Conservation (phyloP, 2,329 filamentous ascomycete species). For the Neofusicoccum ribis region DNA sequence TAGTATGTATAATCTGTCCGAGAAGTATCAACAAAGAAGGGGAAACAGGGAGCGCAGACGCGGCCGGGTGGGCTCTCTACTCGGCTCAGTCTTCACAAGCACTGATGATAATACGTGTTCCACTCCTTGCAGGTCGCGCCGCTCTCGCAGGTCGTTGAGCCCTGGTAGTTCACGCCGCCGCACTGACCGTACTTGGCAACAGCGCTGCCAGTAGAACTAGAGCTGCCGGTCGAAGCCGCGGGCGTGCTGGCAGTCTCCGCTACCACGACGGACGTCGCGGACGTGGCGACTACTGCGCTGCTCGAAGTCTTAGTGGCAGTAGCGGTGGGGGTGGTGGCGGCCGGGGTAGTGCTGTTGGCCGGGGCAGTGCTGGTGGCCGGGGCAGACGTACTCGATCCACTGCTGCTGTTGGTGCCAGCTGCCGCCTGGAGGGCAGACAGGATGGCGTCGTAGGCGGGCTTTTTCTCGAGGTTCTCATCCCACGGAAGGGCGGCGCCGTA, state of each 20-base stretch:
- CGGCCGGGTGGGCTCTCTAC: not conserved
- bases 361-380: not conserved
- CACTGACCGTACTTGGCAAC: constrained; percentile 39
- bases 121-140: constrained; percentile 35
- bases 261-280: constrained; percentile 8
- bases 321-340: constrained; percentile 8
- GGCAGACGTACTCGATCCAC: constrained; percentile 1
- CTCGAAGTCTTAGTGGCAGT: constrained; percentile 13
- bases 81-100: constrained; percentile 22
- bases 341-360: constrained; percentile 1
- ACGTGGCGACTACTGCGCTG: constrained; percentile 6
- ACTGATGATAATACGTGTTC: constrained; percentile 46
- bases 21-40: constrained; percentile 13
- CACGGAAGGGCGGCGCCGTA: constrained; percentile 48
- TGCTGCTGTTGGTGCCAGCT: constrained; percentile 12
- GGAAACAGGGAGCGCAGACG: not conserved
- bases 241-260: constrained; percentile 5
- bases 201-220: constrained; percentile 9
- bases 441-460: constrained; percentile 34
- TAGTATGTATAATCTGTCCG: not conserved
- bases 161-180: constrained; percentile 41
- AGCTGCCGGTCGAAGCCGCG: not conserved
- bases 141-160: constrained; percentile 35
- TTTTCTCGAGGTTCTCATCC: constrained; percentile 49
- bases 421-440: constrained; percentile 19